Evolutionary conservation across 768 basidiomycete genomes (phyloP), one percentile per base, ranked within the genome.

Genomic region (Macrocybe gigantea): DNA sequence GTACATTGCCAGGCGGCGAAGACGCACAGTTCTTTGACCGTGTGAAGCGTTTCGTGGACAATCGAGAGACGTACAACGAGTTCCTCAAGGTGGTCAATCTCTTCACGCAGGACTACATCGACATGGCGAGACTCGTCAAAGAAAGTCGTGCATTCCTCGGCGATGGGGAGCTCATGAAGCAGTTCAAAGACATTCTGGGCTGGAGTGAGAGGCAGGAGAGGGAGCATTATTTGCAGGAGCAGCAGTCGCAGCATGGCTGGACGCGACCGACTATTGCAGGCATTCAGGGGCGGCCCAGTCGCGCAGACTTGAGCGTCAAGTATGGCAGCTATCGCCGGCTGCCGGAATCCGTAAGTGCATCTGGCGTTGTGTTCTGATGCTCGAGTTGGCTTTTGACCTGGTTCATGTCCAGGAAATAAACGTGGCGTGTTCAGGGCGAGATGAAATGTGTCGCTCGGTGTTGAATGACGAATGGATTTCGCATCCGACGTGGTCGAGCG

Each of bases 401-500:
- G 43, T 58, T 15, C 31, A 11, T 45, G 15, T 45, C 33, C 57
- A 96, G 93, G 94, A 94, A 65, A 80, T 82, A 47, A 85, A 85
- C 45, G 83, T 95, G 10, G 72, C 85, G 0, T 99, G 96, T 60
- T 89, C 94, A 2, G 96, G 96, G 2, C 87, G 96, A 11, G 96
- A 98, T 58, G 89, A 93, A 14, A 94, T 98, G 86, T 97, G 95
- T 65, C 87, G 85, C 59, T 83, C 88, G 6, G 96, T 99, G 5
- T 71, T 99, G 45, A 99, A 99, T 60, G 96, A 99, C 61, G 91
- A 95, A 56, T 99, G 95, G 95, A 87, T 98, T 12, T 93, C 94
- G 5, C 94, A 97, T 61, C 94, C 96, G 1, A 89, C 91, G 1
- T 95, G 92, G 83, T 85, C 88, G 3, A 89, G 85, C 55, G 96